Percentiles rank a stretch among this genome's conserved stretches.
These are phyloP conservation scores for Halophytophthora polymorphica DNA, from an alignment of 352 stramenopile species.

Conservation along the genomic window DNA sequence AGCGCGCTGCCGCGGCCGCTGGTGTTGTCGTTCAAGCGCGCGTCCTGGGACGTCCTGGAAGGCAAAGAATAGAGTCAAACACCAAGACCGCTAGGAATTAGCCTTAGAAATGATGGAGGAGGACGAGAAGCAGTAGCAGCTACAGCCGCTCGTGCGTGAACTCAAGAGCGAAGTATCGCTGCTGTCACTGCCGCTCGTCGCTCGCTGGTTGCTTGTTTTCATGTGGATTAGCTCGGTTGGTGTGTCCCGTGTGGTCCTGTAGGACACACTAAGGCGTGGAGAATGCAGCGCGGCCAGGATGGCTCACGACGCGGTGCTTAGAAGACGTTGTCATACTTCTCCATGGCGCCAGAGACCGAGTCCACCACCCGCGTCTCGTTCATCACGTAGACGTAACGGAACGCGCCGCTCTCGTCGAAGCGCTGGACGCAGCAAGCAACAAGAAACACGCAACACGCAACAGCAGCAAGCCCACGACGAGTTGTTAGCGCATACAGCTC, in stretches of 20 bases:
- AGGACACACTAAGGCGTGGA: too few relatives aligned
- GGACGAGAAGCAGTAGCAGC: too few relatives aligned
- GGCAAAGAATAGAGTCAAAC: constrained; percentile 27
- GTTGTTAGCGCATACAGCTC: too few relatives aligned
- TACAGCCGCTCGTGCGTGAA: too few relatives aligned
- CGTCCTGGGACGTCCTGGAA: constrained; percentile 57
- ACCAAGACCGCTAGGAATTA: constrained; percentile 4
- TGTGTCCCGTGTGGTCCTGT: too few relatives aligned
- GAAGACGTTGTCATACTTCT: constrained; percentile 86
- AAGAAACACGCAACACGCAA: background rate
- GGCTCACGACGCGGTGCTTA: too few relatives aligned
- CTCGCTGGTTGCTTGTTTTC: too few relatives aligned
- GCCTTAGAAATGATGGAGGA: too few relatives aligned
- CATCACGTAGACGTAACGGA: constrained; percentile 88
- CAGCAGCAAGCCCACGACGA: background rate
- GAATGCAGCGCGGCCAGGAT: too few relatives aligned
- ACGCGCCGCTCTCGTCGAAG: constrained; percentile 82
- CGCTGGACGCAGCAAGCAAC: constrained; percentile 27
- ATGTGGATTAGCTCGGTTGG: too few relatives aligned
- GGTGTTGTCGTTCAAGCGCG: constrained; percentile 53
- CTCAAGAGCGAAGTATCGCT: constrained; percentile 2
- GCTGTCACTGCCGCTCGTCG: too few relatives aligned
- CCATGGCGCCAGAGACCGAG: constrained; percentile 83
- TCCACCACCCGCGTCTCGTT: constrained; percentile 83
- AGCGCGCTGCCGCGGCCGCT: constrained; percentile 39